Evolutionary conservation across 345 rosid genomes (phyloP), one percentile per base, ranked within the genome.

Genomic region (Theobroma cacao): DNA sequence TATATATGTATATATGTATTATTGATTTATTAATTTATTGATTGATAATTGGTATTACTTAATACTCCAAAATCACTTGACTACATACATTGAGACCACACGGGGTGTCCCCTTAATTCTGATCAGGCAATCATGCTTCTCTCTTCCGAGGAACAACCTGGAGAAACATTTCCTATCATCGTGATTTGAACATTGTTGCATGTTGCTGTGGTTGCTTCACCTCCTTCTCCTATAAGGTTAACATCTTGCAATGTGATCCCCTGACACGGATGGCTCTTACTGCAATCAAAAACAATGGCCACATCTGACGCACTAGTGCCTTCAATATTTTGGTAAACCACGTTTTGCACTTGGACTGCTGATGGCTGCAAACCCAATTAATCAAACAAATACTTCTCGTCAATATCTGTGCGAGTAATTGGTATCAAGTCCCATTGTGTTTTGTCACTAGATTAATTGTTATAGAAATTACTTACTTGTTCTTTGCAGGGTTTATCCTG

Each of bases 251-350:
- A 58, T 64, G 84, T 61, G 59, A 94, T 86, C 22, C 89, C 91
- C 71, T 81, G 33, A 69, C 97, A 93, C 26, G 97, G 94, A 81
- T 82, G 56, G 56, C 48, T 83, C 67, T 86, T 59, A 50, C 96
- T 92, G 79, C 98, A 93, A 43, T 88, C 76, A 40, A 92, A 86
- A 3, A 52, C 81, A 67, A 94, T 82, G 0, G 95, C 97, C 82
- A 87, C 91, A 4, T 88, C 77, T 0, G 97, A 87, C 14, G 92
- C 89, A 41, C 93, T 91, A 0, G 90, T 89, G 43, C 97, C 97
- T 18, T 59, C 71, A 36, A 94, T 89, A 80, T 94, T 89, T 79
- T 77, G 75, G 84, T 92, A 94, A 80, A 87, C 75, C 53, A 92
- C 94, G 56, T 88, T 84, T 64, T 67, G 76, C 81, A 94, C 89